Evolutionary conservation across 2,329 filamentous ascomycete genomes (phyloP).

Genomic region (Cladosporium sphaerospermum): DNA sequence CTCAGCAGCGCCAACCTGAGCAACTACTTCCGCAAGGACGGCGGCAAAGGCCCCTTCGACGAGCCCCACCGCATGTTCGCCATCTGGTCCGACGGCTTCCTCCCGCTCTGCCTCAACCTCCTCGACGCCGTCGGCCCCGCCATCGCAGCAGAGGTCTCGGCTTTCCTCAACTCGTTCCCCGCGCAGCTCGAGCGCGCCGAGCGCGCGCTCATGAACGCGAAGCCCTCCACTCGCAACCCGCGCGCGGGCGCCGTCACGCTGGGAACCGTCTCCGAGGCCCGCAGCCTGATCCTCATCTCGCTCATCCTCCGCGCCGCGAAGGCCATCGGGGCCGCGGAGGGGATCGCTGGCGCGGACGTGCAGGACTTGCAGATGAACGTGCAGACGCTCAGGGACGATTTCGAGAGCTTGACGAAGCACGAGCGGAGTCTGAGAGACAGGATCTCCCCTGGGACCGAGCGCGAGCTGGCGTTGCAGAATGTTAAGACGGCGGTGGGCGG

Average conservation of each 20-base stretch:
- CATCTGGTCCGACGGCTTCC: conserved; percentile 82
- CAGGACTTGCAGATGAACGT: conserved; percentile 70
- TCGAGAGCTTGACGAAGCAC: conserved; percentile 66
- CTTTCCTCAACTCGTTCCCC: conserved; percentile 85
- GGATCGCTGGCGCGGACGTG: conserved; percentile 56
- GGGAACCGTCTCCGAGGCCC: conserved; percentile 66
- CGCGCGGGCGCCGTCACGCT: conserved; percentile 63
- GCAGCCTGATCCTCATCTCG: conserved; percentile 70
- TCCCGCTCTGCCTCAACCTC: conserved; percentile 84
- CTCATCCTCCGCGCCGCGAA: conserved; percentile 64
- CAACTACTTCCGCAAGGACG: conserved; percentile 62
- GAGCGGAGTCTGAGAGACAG: conserved; percentile 64
- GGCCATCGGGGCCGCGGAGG: conserved; percentile 56
- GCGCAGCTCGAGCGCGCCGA: conserved; percentile 67
- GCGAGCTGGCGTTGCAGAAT: not conserved
- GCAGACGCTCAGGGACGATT: conserved; percentile 66
- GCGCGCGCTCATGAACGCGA: conserved; percentile 62
- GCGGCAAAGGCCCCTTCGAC: conserved; percentile 72
- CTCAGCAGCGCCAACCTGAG: conserved; percentile 74
- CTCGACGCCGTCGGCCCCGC: conserved; percentile 74
- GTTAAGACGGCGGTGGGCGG: not conserved
- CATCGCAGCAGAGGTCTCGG: conserved; percentile 75
- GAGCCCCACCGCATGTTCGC: conserved; percentile 70
- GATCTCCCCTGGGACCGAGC: conserved; percentile 52
- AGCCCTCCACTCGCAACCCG: conserved; percentile 30